phyloP scores from a whole-genome alignment of 2,329 filamentous ascomycete genomes.

The Trichoderma cornu-damae region DNA sequence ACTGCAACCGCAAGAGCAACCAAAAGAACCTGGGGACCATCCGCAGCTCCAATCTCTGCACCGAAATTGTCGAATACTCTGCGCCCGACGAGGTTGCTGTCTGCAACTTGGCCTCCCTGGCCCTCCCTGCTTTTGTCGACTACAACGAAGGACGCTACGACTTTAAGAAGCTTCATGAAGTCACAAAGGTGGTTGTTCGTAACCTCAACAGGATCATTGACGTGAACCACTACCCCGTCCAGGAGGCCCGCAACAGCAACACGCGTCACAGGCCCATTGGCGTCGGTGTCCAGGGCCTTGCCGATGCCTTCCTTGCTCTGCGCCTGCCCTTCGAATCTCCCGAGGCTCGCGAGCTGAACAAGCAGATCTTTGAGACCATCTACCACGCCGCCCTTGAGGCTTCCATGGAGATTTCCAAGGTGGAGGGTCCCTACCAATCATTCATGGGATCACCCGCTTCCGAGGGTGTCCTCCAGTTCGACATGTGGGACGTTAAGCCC shows the following conservation, averaged over 20 bases:
- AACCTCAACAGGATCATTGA: conserved; percentile 99
- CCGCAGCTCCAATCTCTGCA: conserved; percentile 97
- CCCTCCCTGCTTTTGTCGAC: conserved; percentile 87
- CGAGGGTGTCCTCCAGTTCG: conserved; percentile 92
- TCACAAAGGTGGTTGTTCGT: conserved; percentile 83
- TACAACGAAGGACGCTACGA: conserved; percentile 80
- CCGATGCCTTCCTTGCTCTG: conserved; percentile 94
- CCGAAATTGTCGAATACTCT: conserved; percentile 96
- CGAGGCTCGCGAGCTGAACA: conserved; percentile 90
- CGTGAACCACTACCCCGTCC: conserved; percentile 96
- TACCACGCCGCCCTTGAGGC: conserved; percentile 92
- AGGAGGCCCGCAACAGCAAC: conserved; percentile 91
- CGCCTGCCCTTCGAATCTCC: conserved; percentile 96
- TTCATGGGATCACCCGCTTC: conserved; percentile 93
- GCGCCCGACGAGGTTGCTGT: conserved; percentile 97
- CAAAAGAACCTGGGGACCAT: conserved; percentile 99
- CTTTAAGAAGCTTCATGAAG: conserved; percentile 95
- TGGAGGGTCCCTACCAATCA: conserved; percentile 77
- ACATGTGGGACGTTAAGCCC: conserved; percentile 96
- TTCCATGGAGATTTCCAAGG: conserved; percentile 79
- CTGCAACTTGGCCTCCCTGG: conserved; percentile 93
- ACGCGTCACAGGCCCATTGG: conserved; percentile 94
- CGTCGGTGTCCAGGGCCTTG: conserved; percentile 94
- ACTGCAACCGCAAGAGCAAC: conserved; percentile 98
- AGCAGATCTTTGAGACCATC: conserved; percentile 98